Conservation (phyloP, 441 rosid genomes). For the Erodium trifolium region DNA sequence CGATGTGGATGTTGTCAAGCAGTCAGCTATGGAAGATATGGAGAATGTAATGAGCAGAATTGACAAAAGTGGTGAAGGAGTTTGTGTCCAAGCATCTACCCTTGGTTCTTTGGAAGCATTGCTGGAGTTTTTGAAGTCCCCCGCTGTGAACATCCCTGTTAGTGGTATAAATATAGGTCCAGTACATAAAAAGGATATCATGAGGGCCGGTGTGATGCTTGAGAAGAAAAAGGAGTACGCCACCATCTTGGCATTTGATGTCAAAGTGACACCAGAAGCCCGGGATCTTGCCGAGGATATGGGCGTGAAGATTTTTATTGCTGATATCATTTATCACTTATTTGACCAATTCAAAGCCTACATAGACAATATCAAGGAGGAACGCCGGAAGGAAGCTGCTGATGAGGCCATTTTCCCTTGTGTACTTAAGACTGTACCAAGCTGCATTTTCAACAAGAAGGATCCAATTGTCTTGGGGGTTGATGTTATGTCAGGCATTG, state of each 20-base stretch:
- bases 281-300: slow-evolving; percentile 74
- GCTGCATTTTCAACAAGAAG: slow-evolving; percentile 76
- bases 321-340: slow-evolving; percentile 91
- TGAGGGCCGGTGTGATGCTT: slow-evolving; percentile 95
- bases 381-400: slow-evolving; percentile 84
- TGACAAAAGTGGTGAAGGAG: slow-evolving; percentile 88
- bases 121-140: slow-evolving; percentile 81
- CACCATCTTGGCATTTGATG: slow-evolving; percentile 91
- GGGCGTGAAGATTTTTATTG: slow-evolving; percentile 87
- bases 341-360: slow-evolving; percentile 92
- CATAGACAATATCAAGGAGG: slow-evolving; percentile 74
- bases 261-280: slow-evolving; percentile 83
- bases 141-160: slow-evolving; percentile 75
- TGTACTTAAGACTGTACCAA: slow-evolving; percentile 65
- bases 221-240: slow-evolving; percentile 91
- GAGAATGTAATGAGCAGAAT: slow-evolving; percentile 73
- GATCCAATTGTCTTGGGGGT: slow-evolving; percentile 94
- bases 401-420: slow-evolving; percentile 95
- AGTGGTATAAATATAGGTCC: slow-evolving; percentile 89
- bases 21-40: slow-evolving; percentile 72
- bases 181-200: slow-evolving; percentile 83
- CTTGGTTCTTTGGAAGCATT: slow-evolving; percentile 93
- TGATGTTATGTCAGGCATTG: slow-evolving; percentile 71
- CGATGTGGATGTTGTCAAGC: slow-evolving; percentile 63
- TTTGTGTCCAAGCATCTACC: slow-evolving; percentile 89